phyloP scores from a whole-genome alignment of 129 eudicot species.

The Cynara cardunculus region DNA sequence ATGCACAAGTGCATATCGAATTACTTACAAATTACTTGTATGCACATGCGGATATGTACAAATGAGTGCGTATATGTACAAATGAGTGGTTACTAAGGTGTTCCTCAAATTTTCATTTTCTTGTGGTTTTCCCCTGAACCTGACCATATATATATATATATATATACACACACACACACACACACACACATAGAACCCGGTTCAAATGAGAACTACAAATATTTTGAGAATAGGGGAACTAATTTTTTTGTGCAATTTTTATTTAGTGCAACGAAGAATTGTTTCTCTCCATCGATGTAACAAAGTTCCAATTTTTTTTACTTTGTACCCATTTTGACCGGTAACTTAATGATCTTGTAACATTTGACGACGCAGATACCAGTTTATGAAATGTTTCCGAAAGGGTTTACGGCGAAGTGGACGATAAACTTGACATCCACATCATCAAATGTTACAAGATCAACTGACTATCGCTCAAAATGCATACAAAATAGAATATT shows the following conservation, averaged over 20 bases:
- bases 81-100: too few relatives aligned
- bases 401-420: background rate
- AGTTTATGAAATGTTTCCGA: too few relatives aligned
- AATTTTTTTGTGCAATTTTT: background rate
- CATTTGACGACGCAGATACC: background rate
- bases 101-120: too few relatives aligned
- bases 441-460: background rate
- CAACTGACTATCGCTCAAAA: background rate
- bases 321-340: background rate
- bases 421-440: background rate
- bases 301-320: background rate
- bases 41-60: too few relatives aligned
- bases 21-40: too few relatives aligned
- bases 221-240: background rate
- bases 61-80: too few relatives aligned
- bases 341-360: background rate
- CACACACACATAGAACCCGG: background rate
- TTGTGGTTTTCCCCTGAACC: too few relatives aligned
- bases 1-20: too few relatives aligned
- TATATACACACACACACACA: too few relatives aligned
- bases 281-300: background rate
- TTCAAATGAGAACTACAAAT: background rate
- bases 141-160: background rate
- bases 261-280: background rate
- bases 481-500: background rate